Evolutionary conservation across 495 filamentous ascomycete species (phyloP).

Genomic region (Trichoderma orchidacearum): DNA sequence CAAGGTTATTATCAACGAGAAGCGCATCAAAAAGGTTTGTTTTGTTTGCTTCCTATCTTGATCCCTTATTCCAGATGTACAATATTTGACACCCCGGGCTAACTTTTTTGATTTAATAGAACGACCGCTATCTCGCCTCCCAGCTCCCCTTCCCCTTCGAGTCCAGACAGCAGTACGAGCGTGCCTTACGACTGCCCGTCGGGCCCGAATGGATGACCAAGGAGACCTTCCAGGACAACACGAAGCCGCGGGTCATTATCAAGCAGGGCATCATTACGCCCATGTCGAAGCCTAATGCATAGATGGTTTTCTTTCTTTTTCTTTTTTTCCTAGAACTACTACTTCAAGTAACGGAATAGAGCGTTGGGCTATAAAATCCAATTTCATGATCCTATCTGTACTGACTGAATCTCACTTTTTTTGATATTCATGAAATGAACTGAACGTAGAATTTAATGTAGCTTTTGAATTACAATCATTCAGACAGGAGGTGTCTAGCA

Average conservation of each 20-base stretch:
- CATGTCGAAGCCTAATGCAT: constrained; percentile 65
- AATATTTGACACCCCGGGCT: too few relatives aligned
- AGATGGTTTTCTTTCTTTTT: too few relatives aligned
- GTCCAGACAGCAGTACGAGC: constrained; percentile 77
- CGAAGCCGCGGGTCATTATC: constrained; percentile 82
- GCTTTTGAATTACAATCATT: too few relatives aligned
- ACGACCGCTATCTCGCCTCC: constrained; percentile 73
- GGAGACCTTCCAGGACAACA: constrained; percentile 75
- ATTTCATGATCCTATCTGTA: too few relatives aligned
- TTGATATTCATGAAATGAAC: too few relatives aligned
- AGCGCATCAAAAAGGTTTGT: constrained; percentile 73
- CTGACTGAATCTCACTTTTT: too few relatives aligned
- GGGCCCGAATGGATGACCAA: constrained; percentile 95
- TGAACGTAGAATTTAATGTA: too few relatives aligned
- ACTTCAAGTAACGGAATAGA: neutral
- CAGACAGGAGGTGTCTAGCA: too few relatives aligned
- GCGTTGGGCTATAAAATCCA: too few relatives aligned
- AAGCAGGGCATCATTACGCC: constrained; percentile 88
- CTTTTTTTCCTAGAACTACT: neutral
- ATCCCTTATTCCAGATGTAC: neutral
- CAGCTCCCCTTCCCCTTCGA: constrained; percentile 79
- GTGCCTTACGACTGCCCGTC: constrained; percentile 70
- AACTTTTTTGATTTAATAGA: constrained; percentile 39
- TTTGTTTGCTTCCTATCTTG: neutral
- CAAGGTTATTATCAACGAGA: constrained; percentile 87